phyloP scores from a whole-genome alignment of 345 rosid species.

The Brassica napus region Da-Ae NC_063445.1:29090501-29091000 shows the following conservation, averaged over 20 bases:
- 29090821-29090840: slow-evolving; percentile 71
- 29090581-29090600: slow-evolving; percentile 68
- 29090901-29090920: neutral
- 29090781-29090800: slow-evolving; percentile 55
- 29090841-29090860: slow-evolving; percentile 70
- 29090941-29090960: slow-evolving; percentile 51
- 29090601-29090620: slow-evolving; percentile 61
- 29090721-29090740: neutral
- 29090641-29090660: slow-evolving; percentile 70
- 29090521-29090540: no score
- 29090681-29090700: slow-evolving; percentile 78
- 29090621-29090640: slow-evolving; percentile 77
- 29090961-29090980: slow-evolving; percentile 53
- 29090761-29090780: neutral
- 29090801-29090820: slow-evolving; percentile 48
- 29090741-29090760: neutral
- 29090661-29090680: slow-evolving; percentile 68
- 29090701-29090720: slow-evolving; percentile 68
- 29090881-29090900: neutral
- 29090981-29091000: slow-evolving; percentile 53
- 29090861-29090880: neutral
- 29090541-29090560: neutral
- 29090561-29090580: slow-evolving; percentile 50
- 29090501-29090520: neutral
- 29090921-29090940: slow-evolving; percentile 42